Conservation (phyloP, 78 protist genomes). For the Dictyostelium discoideum region dicty_2.7 NC_007089.4:738501-739000, state of each 20-base stretch:
- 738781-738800: conserved; percentile 31
- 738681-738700: conserved; percentile 44
- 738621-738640: neutral
- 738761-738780: conserved; percentile 77
- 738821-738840: conserved; percentile 54
- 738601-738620: conserved; percentile 58
- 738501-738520: conserved; percentile 85
- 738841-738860: conserved; percentile 39
- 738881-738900: neutral
- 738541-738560: conserved; percentile 66
- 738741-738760: conserved; percentile 83
- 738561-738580: conserved; percentile 65
- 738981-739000: conserved; percentile 13
- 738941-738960: conserved; percentile 60
- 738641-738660: conserved; percentile 27
- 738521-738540: conserved; percentile 74
- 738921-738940: conserved; percentile 33
- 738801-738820: conserved; percentile 9
- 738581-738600: conserved; percentile 63
- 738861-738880: neutral
- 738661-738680: neutral
- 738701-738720: conserved; percentile 80
- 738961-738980: conserved; percentile 40
- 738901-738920: neutral
- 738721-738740: conserved; percentile 88